Conservation (phyloP, 83 land plant genomes). For the Diphasiastrum complanatum region DNA sequence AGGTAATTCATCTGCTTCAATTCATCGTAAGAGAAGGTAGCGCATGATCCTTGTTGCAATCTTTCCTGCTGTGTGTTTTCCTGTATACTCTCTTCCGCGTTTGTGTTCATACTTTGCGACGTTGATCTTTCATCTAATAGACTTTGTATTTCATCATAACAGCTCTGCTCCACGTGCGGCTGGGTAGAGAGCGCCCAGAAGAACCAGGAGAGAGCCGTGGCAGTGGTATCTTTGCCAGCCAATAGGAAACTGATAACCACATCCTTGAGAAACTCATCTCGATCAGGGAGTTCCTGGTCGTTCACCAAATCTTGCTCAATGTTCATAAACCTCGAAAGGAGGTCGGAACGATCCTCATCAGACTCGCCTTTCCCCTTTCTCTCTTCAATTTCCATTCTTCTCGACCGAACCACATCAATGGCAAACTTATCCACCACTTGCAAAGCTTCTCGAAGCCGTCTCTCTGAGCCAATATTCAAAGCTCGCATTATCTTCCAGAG, state of each 20-base stretch:
- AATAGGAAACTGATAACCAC: conserved; percentile 9
- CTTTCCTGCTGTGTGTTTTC: too few relatives aligned
- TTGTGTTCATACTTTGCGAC: neutral
- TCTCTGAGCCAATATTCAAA: too few relatives aligned
- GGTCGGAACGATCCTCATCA: too few relatives aligned
- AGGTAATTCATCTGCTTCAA: conserved; percentile 37
- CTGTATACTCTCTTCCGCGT: neutral
- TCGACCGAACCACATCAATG: too few relatives aligned
- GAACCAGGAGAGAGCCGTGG: conserved; percentile 15
- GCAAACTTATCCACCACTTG: too few relatives aligned
- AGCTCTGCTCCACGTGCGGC: neutral
- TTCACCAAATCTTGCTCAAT: neutral
- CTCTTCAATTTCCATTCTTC: too few relatives aligned
- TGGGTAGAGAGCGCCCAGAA: conserved; percentile 18
- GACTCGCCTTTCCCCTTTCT: too few relatives aligned
- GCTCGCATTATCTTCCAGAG: conserved; percentile 11
- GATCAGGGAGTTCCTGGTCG: neutral
- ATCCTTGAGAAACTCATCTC: conserved; percentile 17
- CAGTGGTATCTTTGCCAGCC: conserved; percentile 20
- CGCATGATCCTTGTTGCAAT: too few relatives aligned
- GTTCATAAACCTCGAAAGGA: neutral
- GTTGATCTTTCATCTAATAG: neutral
- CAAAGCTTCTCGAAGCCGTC: too few relatives aligned
- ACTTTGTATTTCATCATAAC: neutral
- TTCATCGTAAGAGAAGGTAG: conserved; percentile 16